Conservation (phyloP, 106 monocot genomes). For the Gastrodia elata region DNA sequence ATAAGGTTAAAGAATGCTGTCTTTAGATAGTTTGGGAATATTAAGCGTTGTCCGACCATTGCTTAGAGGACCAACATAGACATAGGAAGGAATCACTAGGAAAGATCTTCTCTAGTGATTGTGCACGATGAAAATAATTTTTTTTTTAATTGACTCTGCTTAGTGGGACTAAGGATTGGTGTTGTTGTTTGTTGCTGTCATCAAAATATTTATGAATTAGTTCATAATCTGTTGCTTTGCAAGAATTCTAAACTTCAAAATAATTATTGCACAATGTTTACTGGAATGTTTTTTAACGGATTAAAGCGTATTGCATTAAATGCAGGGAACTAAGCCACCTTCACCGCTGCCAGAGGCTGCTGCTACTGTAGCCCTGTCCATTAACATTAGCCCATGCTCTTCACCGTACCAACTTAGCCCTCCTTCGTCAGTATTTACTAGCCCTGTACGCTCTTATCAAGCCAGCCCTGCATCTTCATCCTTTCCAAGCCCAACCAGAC, state of each 20-base stretch:
- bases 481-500: constrained; percentile 70
- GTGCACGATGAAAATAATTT: no score
- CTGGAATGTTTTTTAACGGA: neutral
- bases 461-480: constrained; percentile 80
- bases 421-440: constrained; percentile 59
- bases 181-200: no score
- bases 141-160: no score
- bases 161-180: no score
- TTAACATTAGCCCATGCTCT: constrained; percentile 55
- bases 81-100: no score
- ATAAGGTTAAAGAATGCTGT: no score
- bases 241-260: neutral
- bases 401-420: constrained; percentile 69
- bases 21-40: no score
- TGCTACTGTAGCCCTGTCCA: constrained; percentile 14
- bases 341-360: constrained; percentile 19
- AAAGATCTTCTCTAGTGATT: no score
- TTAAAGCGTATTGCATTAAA: neutral
- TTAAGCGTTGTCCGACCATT: no score
- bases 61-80: no score
- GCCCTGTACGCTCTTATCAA: constrained; percentile 77
- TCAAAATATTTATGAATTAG: neutral
- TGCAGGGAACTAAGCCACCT: constrained; percentile 63
- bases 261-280: neutral
- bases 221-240: neutral